phyloP scores from a whole-genome alignment of 306 rosid genomes.

The Astragalus glycyphyllos region DNA sequence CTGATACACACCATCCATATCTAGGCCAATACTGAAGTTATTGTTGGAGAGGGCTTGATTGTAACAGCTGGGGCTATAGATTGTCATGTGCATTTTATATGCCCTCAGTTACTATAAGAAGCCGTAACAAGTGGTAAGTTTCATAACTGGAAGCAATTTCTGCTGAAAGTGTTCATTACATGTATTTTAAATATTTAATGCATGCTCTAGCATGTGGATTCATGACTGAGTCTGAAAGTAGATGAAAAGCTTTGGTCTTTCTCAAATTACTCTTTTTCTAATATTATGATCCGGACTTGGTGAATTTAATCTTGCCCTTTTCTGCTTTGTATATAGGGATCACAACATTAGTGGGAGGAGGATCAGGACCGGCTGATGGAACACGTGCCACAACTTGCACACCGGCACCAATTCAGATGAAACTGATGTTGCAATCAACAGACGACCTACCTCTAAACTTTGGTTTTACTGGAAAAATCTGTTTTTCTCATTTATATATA shows the following conservation, averaged over 20 bases:
- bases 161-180: constrained; percentile 28
- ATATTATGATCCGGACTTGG: neutral
- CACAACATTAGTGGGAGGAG: constrained; percentile 94
- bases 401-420: constrained; percentile 75
- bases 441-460: constrained; percentile 86
- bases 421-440: constrained; percentile 87
- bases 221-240: constrained; percentile 3
- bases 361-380: constrained; percentile 95
- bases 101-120: constrained; percentile 66
- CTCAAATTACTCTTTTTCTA: constrained; percentile 13
- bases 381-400: constrained; percentile 97
- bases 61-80: constrained; percentile 86
- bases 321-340: constrained; percentile 62
- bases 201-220: constrained; percentile 27
- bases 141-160: constrained; percentile 24
- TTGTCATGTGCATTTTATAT: constrained; percentile 80
- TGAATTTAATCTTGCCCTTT: constrained; percentile 33
- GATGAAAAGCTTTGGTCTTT: neutral
- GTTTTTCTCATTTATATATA: constrained; percentile 38
- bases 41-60: constrained; percentile 72
- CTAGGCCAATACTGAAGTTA: constrained; percentile 87
- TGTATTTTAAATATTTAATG: constrained; percentile 25
- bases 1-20: constrained; percentile 37
- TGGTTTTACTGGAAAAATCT: constrained; percentile 89
- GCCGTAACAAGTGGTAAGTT: constrained; percentile 81